A percentile compares a stretch with the other conserved stretches of the same genome.
phyloP scores from a whole-genome alignment of 2,329 filamentous ascomycete genomes.

The Xylaria polymorpha region DNA sequence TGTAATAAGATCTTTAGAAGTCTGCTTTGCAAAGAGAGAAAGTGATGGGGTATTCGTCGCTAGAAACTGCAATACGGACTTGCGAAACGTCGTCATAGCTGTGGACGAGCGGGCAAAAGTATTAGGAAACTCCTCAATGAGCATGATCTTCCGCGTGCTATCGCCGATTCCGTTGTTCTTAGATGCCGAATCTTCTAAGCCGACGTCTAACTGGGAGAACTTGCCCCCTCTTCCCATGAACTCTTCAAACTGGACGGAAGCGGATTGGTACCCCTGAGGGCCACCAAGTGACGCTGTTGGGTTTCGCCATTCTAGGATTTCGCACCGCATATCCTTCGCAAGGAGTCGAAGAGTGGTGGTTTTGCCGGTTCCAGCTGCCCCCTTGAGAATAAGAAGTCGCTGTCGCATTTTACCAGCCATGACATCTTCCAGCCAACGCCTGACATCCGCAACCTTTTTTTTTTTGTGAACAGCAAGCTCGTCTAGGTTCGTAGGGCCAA shows the following conservation, averaged over 20 bases:
- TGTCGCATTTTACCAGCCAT: slow-evolving; percentile 73
- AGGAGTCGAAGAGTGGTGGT: slow-evolving; percentile 86
- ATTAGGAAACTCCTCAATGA: slow-evolving; percentile 86
- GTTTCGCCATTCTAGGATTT: slow-evolving; percentile 92
- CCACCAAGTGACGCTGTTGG: slow-evolving; percentile 71
- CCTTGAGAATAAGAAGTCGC: slow-evolving; percentile 85
- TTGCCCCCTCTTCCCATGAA: slow-evolving; percentile 85
- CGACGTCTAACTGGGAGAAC: slow-evolving; percentile 75
- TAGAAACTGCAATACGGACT: slow-evolving; percentile 79
- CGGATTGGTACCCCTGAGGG: slow-evolving; percentile 73
- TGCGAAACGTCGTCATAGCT: slow-evolving; percentile 76
- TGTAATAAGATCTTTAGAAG: slow-evolving; percentile 61
- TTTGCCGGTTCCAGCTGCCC: slow-evolving; percentile 91
- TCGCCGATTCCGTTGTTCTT: slow-evolving; percentile 34
- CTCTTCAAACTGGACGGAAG: slow-evolving; percentile 87
- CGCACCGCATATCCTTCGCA: slow-evolving; percentile 78
- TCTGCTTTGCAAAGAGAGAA: slow-evolving; percentile 58
- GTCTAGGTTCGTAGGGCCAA: slow-evolving; percentile 77
- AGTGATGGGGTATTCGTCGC: slow-evolving; percentile 72
- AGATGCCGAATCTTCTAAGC: slow-evolving; percentile 45
- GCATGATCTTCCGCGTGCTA: slow-evolving; percentile 66
- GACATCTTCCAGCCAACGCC: slow-evolving; percentile 82
- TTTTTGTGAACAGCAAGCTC: slow-evolving; percentile 95
- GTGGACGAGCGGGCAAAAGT: slow-evolving; percentile 75
- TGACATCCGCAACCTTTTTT: slow-evolving; percentile 90